These are phyloP conservation scores for Thelephora terrestris DNA, from an alignment of 1,284 basidiomycete species.

Conservation along the genomic window DNA sequence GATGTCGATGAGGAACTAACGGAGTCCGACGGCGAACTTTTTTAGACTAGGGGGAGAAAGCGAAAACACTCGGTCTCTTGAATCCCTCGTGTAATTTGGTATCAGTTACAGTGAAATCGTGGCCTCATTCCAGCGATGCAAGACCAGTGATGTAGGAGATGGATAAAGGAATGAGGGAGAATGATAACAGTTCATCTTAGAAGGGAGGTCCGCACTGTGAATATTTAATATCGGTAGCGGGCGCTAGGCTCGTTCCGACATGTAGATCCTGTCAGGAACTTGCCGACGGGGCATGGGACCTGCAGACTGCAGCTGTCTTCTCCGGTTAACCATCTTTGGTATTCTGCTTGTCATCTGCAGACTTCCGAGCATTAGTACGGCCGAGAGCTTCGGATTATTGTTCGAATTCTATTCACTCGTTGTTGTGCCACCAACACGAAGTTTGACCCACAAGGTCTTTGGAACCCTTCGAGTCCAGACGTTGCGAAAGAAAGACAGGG, in stretches of 20 bases:
- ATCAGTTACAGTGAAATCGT: conserved; percentile 36
- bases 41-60: conserved; percentile 15
- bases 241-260: conserved; percentile 3
- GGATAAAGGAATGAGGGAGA: conserved; percentile 53
- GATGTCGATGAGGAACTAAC: not conserved
- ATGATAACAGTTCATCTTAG: conserved; percentile 74
- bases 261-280: conserved; percentile 18
- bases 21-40: not conserved
- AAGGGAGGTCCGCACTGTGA: conserved; percentile 42
- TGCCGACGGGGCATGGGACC: conserved; percentile 49
- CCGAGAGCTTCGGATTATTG: conserved; percentile 28
- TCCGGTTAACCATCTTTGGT: conserved; percentile 32
- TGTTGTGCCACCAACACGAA: too few species aligned
- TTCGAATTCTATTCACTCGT: too few species aligned
- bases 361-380: conserved; percentile 29
- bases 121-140: conserved; percentile 40
- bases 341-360: conserved; percentile 34
- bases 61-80: conserved; percentile 18
- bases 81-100: conserved; percentile 30
- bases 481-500: too few species aligned
- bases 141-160: conserved; percentile 41
- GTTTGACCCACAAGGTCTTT: too few species aligned
- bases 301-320: conserved; percentile 34
- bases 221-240: conserved; percentile 1
- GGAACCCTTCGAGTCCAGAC: too few species aligned